Evolutionary conservation across 2,329 filamentous ascomycete genomes (phyloP).

Genomic region (Ilyonectria sp.): DNA sequence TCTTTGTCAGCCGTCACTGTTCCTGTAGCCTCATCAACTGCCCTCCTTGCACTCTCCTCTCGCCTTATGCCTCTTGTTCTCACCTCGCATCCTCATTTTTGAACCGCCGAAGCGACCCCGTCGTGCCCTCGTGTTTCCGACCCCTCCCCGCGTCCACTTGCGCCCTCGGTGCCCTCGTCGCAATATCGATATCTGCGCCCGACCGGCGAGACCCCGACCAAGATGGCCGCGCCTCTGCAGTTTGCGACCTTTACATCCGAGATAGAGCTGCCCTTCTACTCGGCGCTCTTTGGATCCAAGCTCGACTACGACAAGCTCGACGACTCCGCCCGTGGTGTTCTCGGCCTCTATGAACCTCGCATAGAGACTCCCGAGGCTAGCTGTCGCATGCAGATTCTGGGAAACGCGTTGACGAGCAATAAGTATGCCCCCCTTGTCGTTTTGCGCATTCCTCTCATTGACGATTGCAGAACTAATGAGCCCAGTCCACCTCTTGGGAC

Average conservation of each 20-base stretch:
- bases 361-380: conserved; percentile 81
- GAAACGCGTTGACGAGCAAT: conserved; percentile 86
- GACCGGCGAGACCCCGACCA: conserved; percentile 40
- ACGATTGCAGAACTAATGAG: conserved; percentile 48
- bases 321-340: conserved; percentile 88
- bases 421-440: conserved; percentile 71
- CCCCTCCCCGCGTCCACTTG: conserved; percentile 35
- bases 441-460: conserved; percentile 39
- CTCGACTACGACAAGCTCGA: conserved; percentile 98
- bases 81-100: conserved; percentile 17
- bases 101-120: conserved; percentile 15
- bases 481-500: conserved; percentile 77
- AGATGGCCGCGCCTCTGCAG: conserved; percentile 69
- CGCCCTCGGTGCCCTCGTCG: conserved; percentile 23
- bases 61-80: conserved; percentile 4
- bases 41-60: neutral
- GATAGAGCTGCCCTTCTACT: conserved; percentile 96
- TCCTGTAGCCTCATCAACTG: conserved; percentile 15
- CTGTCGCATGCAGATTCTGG: conserved; percentile 91
- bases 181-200: conserved; percentile 5
- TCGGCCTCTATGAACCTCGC: conserved; percentile 91
- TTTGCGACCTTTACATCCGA: conserved; percentile 95
- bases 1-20: conserved; percentile 36
- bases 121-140: conserved; percentile 32
- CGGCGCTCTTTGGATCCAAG: conserved; percentile 91